These are phyloP conservation scores for Verticillium zaregamsianum DNA, from an alignment of 2,329 filamentous ascomycete species.

Conservation along the genomic window DNA sequence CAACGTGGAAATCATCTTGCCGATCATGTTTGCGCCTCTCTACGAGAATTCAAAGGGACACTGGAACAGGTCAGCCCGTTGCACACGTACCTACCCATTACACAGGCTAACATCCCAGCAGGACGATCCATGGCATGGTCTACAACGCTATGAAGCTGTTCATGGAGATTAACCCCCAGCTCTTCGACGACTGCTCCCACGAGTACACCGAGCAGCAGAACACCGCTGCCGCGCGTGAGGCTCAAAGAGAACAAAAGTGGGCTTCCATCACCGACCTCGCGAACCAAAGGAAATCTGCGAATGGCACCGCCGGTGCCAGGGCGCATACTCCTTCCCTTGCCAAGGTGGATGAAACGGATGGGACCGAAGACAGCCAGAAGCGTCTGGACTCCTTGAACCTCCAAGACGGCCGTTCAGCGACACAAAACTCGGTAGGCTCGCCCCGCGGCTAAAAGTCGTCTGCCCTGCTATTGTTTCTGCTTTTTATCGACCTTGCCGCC, in stretches of 20 bases:
- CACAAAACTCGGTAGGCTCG: constrained; percentile 57
- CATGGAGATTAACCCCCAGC: constrained; percentile 98
- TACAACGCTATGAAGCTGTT: constrained; percentile 99
- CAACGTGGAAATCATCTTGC: constrained; percentile 96
- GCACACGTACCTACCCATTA: too few relatives aligned
- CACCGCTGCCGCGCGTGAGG: constrained; percentile 79
- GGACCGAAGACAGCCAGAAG: constrained; percentile 79
- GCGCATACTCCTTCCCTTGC: constrained; percentile 37
- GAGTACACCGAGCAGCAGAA: constrained; percentile 97
- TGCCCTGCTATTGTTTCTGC: not conserved
- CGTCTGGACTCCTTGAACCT: constrained; percentile 85
- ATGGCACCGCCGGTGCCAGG: constrained; percentile 26
- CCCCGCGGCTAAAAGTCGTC: constrained; percentile 45
- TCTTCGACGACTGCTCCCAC: constrained; percentile 98
- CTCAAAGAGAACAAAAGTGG: constrained; percentile 82
- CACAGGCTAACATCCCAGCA: constrained; percentile 29
- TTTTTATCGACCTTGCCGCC: not conserved
- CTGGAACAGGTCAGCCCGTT: constrained; percentile 77
- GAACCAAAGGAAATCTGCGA: constrained; percentile 55
- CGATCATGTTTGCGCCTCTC: constrained; percentile 97
- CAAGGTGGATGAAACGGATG: constrained; percentile 71
- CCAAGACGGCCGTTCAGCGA: constrained; percentile 64
- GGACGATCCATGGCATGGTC: constrained; percentile 98
- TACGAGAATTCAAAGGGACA: constrained; percentile 99
- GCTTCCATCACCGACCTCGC: constrained; percentile 79